Percentiles rank a stretch among this genome's conserved stretches.
phyloP scores from a whole-genome alignment of 805 yeast genomes.

The Hanseniaspora taiwanica region DNA sequence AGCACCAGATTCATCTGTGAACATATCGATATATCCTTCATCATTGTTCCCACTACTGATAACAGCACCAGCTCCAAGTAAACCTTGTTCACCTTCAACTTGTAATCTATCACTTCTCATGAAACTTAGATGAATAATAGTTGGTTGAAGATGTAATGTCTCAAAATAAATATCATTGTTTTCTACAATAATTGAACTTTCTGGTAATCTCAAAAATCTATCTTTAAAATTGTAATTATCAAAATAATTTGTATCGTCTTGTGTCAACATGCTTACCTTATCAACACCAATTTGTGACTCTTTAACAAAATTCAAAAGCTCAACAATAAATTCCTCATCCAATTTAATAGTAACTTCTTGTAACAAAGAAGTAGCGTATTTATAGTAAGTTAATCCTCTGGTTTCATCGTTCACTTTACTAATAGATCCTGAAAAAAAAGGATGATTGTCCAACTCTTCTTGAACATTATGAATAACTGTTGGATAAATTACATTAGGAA shows the following conservation, averaged over 20 bases:
- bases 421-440: slow-evolving; percentile 76
- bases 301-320: slow-evolving; percentile 66
- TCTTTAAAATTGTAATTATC: slow-evolving; percentile 47
- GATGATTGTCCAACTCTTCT: slow-evolving; percentile 76
- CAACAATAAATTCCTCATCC: slow-evolving; percentile 85
- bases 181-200: slow-evolving; percentile 19
- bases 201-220: slow-evolving; percentile 42
- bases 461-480: slow-evolving; percentile 76
- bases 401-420: slow-evolving; percentile 77
- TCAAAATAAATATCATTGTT: slow-evolving; percentile 82
- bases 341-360: slow-evolving; percentile 89
- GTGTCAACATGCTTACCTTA: no score
- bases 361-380: slow-evolving; percentile 76
- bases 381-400: slow-evolving; percentile 82
- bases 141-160: slow-evolving; percentile 83
- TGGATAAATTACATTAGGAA: slow-evolving; percentile 82
- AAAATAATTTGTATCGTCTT: no score
- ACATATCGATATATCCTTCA: slow-evolving; percentile 18
- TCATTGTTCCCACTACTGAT: slow-evolving; percentile 34
- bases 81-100: slow-evolving; percentile 2
- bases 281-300: slow-evolving; percentile 35
- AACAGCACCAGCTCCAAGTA: no score
- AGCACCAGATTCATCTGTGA: slow-evolving; percentile 31
- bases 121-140: slow-evolving; percentile 78
- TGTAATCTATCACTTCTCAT: slow-evolving; percentile 56